These are phyloP conservation scores for Hyphopichia fennica DNA, from an alignment of 1,139 yeast species.

Conservation along the genomic window DNA sequence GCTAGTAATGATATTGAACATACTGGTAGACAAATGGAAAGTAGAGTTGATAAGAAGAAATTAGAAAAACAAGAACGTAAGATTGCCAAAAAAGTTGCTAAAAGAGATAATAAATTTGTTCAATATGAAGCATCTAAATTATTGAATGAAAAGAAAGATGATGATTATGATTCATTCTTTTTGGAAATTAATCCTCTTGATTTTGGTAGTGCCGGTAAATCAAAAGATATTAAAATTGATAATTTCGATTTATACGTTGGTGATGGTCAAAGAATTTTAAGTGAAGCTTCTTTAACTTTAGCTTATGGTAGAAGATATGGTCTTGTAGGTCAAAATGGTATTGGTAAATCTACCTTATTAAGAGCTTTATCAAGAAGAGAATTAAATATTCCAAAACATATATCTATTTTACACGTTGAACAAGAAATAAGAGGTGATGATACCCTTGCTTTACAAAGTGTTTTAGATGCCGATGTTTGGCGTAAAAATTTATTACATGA, in stretches of 20 bases:
- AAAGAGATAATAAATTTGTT: conserved; percentile 85
- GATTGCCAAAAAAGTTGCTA: conserved; percentile 94
- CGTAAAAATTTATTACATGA: conserved; percentile 82
- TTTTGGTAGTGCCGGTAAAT: conserved; percentile 88
- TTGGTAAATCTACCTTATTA: conserved; percentile 93
- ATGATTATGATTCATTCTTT: conserved; percentile 91
- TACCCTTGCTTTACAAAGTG: conserved; percentile 85
- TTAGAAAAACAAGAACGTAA: conserved; percentile 96
- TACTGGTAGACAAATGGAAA: conserved; percentile 87
- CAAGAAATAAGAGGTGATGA: conserved; percentile 97
- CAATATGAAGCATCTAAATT: conserved; percentile 91
- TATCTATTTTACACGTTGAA: conserved; percentile 93
- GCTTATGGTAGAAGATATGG: conserved; percentile 96
- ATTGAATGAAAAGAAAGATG: conserved; percentile 59
- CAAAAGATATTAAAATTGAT: conserved; percentile 91
- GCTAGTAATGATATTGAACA: conserved; percentile 86
- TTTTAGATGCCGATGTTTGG: conserved; percentile 98
- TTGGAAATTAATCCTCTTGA: conserved; percentile 94
- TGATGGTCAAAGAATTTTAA: conserved; percentile 87
- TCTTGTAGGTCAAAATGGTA: conserved; percentile 98
- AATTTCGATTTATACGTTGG: conserved; percentile 93
- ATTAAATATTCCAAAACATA: conserved; percentile 88
- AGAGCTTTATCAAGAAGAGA: conserved; percentile 94
- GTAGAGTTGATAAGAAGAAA: conserved; percentile 93
- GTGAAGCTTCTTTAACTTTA: conserved; percentile 83